Evolutionary conservation across 768 basidiomycete species (phyloP), one percentile per base, ranked within the genome.

Genomic region (Mycena epipterygia): DNA sequence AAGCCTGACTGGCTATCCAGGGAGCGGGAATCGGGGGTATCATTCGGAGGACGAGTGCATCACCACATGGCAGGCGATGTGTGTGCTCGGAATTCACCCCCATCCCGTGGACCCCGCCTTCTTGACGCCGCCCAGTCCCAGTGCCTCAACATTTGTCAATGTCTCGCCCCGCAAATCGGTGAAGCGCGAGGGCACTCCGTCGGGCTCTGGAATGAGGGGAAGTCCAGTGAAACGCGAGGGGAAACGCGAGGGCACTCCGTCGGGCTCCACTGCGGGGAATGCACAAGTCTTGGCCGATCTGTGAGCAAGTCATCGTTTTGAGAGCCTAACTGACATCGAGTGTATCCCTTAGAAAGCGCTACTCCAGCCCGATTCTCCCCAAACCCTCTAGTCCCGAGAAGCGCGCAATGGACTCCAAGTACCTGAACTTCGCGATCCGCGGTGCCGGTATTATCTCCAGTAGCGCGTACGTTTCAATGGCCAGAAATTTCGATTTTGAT

Each of bases 391-490:
- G 63, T 14, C 53, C 51, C 1, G 6, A 0, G 12, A 44, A 51
- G 14, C 42, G 42, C 13, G 13, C 19, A 3, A 23, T 7, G 16
- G 3, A 3, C 14, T 5, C 29, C 16, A 11, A 8, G 14, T 4
- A 11, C 42, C 42, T 14, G 46, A 67, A 67, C 13, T 67, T 67
- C 7, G 58, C 66, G 0, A 67, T 67, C n/a, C 58, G 58, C 4
- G 66, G 66, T 0, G 58, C 7, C 0, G 66, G 66, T 1, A 37
- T 67, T 3, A 19, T 67, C 2, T 67, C 58, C 0, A 67, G 66
- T 30, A 68, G 67, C 27, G 41, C 59, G 52, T 68, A 19, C 35
- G 64, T 52, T n/a, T n/a, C n/a, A n/a, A n/a, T n/a, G n/a, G n/a
- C n/a, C n/a, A n/a, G 7, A 25, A 9, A 8, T 48, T 8, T 19